Conservation (phyloP, 371 early-diverging fungal genomes). For the Apophysomyces sp. region DNA sequence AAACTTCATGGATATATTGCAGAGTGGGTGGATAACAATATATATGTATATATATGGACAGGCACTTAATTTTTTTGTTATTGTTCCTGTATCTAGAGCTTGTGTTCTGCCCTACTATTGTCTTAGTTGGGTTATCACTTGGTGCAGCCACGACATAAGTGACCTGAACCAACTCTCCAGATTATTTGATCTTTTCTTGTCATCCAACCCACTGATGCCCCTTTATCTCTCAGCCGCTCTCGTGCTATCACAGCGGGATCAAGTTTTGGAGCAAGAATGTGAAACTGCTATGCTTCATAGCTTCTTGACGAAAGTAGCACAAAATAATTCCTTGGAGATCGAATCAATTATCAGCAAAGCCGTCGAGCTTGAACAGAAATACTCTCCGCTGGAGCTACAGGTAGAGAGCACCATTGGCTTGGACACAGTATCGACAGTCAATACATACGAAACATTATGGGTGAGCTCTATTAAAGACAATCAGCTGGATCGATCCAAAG, state of each 20-base stretch:
- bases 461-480: background rate
- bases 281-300: conserved; percentile 59
- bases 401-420: conserved; percentile 36
- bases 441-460: conserved; percentile 26
- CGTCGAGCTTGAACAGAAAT: conserved; percentile 35
- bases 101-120: conserved; percentile 77
- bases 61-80: too few species aligned
- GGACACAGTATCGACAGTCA: conserved; percentile 31
- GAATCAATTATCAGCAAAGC: conserved; percentile 39
- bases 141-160: conserved; percentile 81
- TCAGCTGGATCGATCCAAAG: background rate
- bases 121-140: conserved; percentile 84
- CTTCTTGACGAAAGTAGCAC: conserved; percentile 56
- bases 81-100: conserved; percentile 30
- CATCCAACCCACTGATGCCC: conserved; percentile 71
- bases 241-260: conserved; percentile 48
- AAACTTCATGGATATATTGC: conserved; percentile 49
- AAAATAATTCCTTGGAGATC: conserved; percentile 33
- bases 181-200: conserved; percentile 76
- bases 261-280: conserved; percentile 44
- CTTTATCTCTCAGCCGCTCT: conserved; percentile 73
- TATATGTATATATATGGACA: too few species aligned
- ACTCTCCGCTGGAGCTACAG: conserved; percentile 43
- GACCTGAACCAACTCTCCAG: conserved; percentile 57
- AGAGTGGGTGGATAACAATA: too few species aligned